Conservation (phyloP, 176 grass and related monocot genomes). For the Carex myosuroides region DNA sequence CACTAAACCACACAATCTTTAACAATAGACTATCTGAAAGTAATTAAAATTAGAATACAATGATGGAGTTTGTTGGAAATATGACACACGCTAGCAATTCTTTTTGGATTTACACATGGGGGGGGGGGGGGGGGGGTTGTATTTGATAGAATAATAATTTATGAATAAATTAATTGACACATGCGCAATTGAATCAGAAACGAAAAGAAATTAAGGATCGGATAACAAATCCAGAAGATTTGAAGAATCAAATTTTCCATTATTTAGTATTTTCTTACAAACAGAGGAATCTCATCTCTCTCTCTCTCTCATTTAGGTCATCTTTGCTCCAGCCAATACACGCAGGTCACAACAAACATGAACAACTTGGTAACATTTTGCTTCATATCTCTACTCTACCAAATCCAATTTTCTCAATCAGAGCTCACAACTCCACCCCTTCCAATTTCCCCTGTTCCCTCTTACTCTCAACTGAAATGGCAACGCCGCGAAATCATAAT, state of each 20-base stretch:
- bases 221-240: background rate
- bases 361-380: conserved; percentile 9
- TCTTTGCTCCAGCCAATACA: background rate
- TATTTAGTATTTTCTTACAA: background rate
- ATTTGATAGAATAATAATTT: no score
- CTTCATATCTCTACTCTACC: background rate
- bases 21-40: no score
- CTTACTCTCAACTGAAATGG: conserved; percentile 70
- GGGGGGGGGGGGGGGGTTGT: no score
- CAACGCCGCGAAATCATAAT: conserved; percentile 84
- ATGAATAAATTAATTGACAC: no score
- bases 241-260: background rate
- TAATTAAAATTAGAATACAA: no score
- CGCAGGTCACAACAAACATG: background rate
- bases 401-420: conserved; percentile 10
- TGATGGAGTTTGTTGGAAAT: no score
- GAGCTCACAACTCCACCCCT: conserved; percentile 39
- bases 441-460: conserved; percentile 55
- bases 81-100: no score
- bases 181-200: no score
- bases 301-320: background rate
- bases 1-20: no score
- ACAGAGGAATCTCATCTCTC: background rate
- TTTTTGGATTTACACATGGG: no score
- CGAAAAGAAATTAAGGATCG: no score